Evolutionary conservation across 768 basidiomycete genomes (phyloP).

Genomic region (Leccinellum rugosiceps): DNA sequence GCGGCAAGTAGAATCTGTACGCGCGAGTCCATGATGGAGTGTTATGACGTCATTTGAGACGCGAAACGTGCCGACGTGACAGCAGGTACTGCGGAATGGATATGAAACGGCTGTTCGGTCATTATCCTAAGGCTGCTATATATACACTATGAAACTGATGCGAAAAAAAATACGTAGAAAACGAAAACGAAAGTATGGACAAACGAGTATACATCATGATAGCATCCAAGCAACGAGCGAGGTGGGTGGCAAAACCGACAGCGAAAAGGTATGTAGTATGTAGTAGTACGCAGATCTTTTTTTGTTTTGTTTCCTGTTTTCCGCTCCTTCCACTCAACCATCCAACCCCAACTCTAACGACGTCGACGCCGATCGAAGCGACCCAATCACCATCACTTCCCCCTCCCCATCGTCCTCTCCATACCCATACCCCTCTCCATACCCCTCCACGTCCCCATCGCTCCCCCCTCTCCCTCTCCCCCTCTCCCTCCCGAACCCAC

Average conservation of each 20-base stretch:
- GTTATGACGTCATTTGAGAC: neutral
- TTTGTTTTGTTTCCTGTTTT: neutral
- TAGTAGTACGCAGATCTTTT: neutral
- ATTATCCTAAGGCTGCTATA: neutral
- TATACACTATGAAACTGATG: neutral
- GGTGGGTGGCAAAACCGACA: neutral
- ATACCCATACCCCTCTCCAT: neutral
- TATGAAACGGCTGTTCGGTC: no score
- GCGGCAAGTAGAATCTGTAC: constrained; percentile 2
- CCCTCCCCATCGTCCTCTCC: constrained; percentile 4
- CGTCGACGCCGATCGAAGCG: neutral
- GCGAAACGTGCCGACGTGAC: no score
- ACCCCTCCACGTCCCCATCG: neutral
- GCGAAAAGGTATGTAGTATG: neutral
- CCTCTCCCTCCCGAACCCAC: neutral
- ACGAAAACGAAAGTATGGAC: neutral
- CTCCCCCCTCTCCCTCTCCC: neutral
- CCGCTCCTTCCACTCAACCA: neutral
- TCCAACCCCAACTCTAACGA: constrained; percentile 14
- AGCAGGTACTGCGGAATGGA: no score
- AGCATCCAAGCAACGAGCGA: neutral
- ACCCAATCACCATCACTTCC: constrained; percentile 21
- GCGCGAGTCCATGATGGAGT: no score
- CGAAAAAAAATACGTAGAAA: neutral
- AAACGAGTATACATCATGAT: neutral